phyloP scores from a whole-genome alignment of 2,329 filamentous ascomycete species.

The Trichoderma sp. region DNA sequence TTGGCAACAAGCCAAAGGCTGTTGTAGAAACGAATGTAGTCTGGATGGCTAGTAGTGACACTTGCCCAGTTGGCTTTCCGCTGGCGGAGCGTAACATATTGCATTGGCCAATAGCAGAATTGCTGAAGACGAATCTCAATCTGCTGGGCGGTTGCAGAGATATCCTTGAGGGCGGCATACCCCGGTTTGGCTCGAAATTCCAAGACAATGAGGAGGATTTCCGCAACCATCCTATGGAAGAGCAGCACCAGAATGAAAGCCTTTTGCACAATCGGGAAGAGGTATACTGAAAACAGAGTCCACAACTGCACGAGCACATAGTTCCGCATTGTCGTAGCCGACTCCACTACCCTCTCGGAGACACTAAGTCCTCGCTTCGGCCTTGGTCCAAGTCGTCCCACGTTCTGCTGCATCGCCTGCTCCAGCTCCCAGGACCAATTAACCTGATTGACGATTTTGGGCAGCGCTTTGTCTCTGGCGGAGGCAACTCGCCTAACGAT shows the following conservation, averaged over 20 bases:
- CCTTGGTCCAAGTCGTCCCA: conserved; percentile 77
- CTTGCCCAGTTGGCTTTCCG: conserved; percentile 93
- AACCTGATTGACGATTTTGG: conserved; percentile 85
- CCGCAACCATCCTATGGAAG: conserved; percentile 76
- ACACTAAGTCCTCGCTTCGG: conserved; percentile 86
- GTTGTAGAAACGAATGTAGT: conserved; percentile 99
- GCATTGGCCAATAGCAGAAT: conserved; percentile 98
- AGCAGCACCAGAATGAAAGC: conserved; percentile 78
- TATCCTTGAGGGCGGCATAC: conserved; percentile 85
- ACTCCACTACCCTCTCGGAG: conserved; percentile 90
- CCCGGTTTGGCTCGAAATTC: conserved; percentile 82
- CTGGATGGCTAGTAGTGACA: conserved; percentile 90
- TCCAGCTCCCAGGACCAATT: conserved; percentile 95
- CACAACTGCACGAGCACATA: conserved; percentile 68
- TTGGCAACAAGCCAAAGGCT: conserved; percentile 98
- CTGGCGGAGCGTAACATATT: conserved; percentile 88
- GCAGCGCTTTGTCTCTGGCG: conserved; percentile 77
- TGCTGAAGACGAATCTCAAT: conserved; percentile 96
- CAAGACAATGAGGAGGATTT: conserved; percentile 73
- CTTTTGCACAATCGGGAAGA: conserved; percentile 73
- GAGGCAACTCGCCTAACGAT: conserved; percentile 76
- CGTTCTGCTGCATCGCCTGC: conserved; percentile 83
- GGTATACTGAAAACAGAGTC: conserved; percentile 70
- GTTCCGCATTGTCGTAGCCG: conserved; percentile 82
- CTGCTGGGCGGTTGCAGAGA: conserved; percentile 95